A percentile compares a stretch with the other conserved stretches of the same genome.
phyloP scores from a whole-genome alignment of 495 filamentous ascomycete species.

The Aspergillus haitiensis region DNA sequence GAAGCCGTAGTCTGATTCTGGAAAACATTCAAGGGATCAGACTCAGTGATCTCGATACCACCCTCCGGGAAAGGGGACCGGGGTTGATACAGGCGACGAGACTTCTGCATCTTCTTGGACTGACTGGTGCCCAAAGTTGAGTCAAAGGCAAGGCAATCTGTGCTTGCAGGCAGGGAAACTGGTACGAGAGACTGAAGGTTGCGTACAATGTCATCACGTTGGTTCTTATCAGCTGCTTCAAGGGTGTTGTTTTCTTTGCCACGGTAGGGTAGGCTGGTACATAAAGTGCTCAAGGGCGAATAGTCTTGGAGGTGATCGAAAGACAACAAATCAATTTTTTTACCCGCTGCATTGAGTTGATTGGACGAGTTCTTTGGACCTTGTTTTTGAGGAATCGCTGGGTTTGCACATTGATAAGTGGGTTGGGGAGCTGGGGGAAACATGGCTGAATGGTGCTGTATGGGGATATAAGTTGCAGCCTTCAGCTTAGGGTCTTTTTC shows the following conservation, averaged over 20 bases:
- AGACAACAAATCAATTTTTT: constrained; percentile 26
- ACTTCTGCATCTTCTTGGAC: constrained; percentile 21
- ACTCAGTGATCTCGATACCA: constrained; percentile 6
- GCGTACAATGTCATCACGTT: constrained; percentile 22
- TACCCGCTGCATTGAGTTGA: constrained; percentile 8
- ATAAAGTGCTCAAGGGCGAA: constrained; percentile 7
- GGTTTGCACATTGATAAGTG: constrained; percentile 10
- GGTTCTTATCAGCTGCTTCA: constrained; percentile 13
- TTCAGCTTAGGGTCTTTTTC: constrained; percentile 23
- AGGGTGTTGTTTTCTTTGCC: constrained; percentile 9
- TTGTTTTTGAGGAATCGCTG: constrained; percentile 18
- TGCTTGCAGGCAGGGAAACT: constrained; percentile 6
- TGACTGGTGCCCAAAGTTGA: constrained; percentile 14
- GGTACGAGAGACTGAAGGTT: constrained; percentile 27
- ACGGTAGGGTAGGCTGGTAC: constrained; percentile 14
- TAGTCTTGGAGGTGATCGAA: constrained; percentile 25
- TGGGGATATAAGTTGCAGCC: constrained; percentile 6
- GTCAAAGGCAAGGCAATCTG: constrained; percentile 21
- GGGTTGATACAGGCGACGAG: constrained; percentile 30
- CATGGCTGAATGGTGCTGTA: constrained; percentile 15
- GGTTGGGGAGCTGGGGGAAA: constrained; percentile 13
- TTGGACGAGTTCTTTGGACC: constrained; percentile 13
- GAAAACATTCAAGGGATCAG: constrained; percentile 14
- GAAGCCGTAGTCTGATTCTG: constrained; percentile 11
- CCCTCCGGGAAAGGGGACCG: constrained; percentile 14